Conservation (phyloP, 345 rosid genomes). For the Passiflora organensis region DNA sequence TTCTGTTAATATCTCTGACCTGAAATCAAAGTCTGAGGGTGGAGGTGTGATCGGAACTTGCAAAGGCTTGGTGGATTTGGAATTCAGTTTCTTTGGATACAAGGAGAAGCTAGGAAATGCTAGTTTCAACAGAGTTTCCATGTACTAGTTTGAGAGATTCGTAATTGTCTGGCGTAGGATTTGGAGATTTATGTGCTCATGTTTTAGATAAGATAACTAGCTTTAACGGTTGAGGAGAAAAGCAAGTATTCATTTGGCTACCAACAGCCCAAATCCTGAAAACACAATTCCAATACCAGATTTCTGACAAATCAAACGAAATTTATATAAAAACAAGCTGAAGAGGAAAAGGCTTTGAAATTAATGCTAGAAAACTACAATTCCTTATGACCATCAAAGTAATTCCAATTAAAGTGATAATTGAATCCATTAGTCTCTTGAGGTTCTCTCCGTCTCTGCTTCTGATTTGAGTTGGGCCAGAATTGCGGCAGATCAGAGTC, state of each 20-base stretch:
- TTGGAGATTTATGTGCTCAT: neutral
- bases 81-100: constrained; percentile 16
- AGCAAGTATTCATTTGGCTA: neutral
- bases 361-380: no score
- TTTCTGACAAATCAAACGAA: no score
- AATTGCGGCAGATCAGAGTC: no score
- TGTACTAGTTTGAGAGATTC: constrained; percentile 11
- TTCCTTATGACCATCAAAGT: no score
- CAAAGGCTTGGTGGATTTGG: constrained; percentile 29
- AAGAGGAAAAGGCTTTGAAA: no score
- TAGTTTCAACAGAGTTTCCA: constrained; percentile 46
- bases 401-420: no score
- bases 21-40: constrained; percentile 72
- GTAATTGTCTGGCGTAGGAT: neutral
- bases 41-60: constrained; percentile 57
- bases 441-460: no score
- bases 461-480: no score
- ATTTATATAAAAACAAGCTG: no score
- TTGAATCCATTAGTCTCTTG: no score
- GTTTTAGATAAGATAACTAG: constrained; percentile 17
- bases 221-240: constrained; percentile 6
- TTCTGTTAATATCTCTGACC: constrained; percentile 39
- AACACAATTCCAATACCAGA: no score
- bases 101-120: constrained; percentile 37
- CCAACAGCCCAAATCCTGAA: neutral